Conservation (phyloP, 2,329 filamentous ascomycete genomes). For the Alternaria sp. region DNA sequence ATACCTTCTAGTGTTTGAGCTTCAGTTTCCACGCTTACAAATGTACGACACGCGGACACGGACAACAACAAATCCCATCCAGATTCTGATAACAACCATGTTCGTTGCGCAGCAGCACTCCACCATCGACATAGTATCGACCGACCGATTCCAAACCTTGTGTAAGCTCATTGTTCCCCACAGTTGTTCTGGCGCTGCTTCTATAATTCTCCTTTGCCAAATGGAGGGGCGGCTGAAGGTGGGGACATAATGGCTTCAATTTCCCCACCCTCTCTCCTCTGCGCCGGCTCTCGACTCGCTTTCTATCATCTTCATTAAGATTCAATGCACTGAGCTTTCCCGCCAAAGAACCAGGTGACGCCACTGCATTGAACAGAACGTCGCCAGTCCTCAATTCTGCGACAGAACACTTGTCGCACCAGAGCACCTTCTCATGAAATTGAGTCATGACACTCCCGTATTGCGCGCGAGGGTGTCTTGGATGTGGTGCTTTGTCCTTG, state of each 20-base stretch:
- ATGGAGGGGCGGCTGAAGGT: background rate
- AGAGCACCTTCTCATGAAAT: background rate
- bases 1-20: background rate
- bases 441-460: background rate
- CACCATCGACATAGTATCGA: background rate
- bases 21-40: background rate
- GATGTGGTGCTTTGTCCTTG: background rate
- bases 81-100: background rate
- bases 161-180: background rate
- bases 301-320: background rate
- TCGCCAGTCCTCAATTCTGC: background rate
- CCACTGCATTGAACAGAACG: background rate
- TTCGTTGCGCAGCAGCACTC: background rate
- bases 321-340: background rate
- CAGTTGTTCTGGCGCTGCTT: background rate
- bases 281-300: background rate
- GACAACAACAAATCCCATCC: background rate
- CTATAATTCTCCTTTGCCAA: background rate
- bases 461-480: background rate
- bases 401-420: background rate
- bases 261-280: background rate
- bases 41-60: background rate
- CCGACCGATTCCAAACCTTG: background rate
- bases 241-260: background rate
- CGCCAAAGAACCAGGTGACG: background rate